These are phyloP conservation scores for Dryadomyces quercivorus DNA, from an alignment of 2,329 filamentous ascomycete genomes.

Conservation along the genomic window DNA sequence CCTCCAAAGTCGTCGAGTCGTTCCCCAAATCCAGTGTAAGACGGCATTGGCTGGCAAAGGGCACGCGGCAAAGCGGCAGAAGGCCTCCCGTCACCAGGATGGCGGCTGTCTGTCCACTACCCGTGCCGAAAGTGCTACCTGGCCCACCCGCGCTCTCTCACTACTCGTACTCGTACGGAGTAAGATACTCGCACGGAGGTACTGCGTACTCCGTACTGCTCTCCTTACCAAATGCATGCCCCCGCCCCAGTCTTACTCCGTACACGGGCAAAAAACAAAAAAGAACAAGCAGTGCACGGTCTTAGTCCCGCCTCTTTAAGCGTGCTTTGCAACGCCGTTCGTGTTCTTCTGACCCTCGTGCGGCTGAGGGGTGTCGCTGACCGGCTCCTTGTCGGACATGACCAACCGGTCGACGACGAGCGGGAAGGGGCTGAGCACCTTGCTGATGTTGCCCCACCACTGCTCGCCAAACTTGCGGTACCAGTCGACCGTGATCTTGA, in stretches of 20 bases:
- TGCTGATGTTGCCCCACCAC: constrained; percentile 63
- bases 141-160: not conserved
- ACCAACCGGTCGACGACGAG: constrained; percentile 44
- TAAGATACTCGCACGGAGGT: too few species aligned
- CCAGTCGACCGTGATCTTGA: constrained; percentile 56
- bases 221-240: not conserved
- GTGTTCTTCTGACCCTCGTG: constrained; percentile 6
- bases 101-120: not conserved
- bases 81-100: too few species aligned
- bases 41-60: not conserved
- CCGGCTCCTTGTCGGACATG: constrained; percentile 34
- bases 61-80: not conserved
- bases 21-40: not conserved
- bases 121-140: not conserved
- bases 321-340: not conserved
- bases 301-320: not conserved
- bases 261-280: too few species aligned
- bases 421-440: constrained; percentile 57
- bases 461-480: constrained; percentile 52
- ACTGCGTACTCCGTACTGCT: too few species aligned
- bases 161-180: too few species aligned
- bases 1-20: not conserved
- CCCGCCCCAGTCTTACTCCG: too few species aligned
- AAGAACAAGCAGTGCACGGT: too few species aligned
- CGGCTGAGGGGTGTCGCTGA: constrained; percentile 19